phyloP scores from a whole-genome alignment of 2,329 filamentous ascomycete species.

The Aspergillus phoenicis region DNA sequence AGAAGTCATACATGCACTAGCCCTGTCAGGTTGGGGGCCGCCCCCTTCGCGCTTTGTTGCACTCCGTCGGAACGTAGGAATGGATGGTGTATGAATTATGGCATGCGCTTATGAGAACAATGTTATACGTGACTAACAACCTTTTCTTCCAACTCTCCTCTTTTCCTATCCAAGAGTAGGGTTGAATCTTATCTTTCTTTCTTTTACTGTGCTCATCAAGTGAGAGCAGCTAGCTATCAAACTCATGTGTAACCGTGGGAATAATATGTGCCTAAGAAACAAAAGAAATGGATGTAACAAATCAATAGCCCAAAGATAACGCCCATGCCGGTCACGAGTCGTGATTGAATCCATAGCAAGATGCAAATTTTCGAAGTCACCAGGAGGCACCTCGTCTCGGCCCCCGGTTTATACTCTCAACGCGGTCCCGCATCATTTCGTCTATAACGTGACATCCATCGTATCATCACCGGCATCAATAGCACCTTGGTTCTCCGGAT shows the following conservation, averaged over 20 bases:
- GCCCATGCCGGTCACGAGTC: slow-evolving; percentile 12
- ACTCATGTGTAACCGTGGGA: not conserved
- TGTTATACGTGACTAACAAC: not conserved
- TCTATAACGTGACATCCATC: slow-evolving; percentile 68
- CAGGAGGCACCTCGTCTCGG: not conserved
- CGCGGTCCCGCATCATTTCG: not conserved
- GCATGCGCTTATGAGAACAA: not conserved
- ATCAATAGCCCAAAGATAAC: slow-evolving; percentile 8
- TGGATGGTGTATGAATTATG: not conserved
- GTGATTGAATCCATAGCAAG: slow-evolving; percentile 11
- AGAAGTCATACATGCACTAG: slow-evolving; percentile 14
- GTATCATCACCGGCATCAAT: slow-evolving; percentile 80
- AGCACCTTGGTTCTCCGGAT: slow-evolving; percentile 57
- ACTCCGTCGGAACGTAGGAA: not conserved
- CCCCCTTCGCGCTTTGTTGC: not conserved
- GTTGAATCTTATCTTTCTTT: not conserved
- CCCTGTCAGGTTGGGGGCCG: slow-evolving; percentile 21
- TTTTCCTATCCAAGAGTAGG: not conserved
- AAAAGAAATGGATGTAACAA: slow-evolving; percentile 1
- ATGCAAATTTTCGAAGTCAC: not conserved
- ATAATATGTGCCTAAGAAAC: slow-evolving; percentile 9
- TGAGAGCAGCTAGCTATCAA: not conserved
- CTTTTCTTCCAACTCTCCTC: not conserved
- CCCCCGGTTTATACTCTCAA: not conserved
- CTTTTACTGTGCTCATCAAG: not conserved